Evolutionary conservation across 2,329 filamentous ascomycete genomes (phyloP).

Genomic region (Alternaria ethzedia): DNA sequence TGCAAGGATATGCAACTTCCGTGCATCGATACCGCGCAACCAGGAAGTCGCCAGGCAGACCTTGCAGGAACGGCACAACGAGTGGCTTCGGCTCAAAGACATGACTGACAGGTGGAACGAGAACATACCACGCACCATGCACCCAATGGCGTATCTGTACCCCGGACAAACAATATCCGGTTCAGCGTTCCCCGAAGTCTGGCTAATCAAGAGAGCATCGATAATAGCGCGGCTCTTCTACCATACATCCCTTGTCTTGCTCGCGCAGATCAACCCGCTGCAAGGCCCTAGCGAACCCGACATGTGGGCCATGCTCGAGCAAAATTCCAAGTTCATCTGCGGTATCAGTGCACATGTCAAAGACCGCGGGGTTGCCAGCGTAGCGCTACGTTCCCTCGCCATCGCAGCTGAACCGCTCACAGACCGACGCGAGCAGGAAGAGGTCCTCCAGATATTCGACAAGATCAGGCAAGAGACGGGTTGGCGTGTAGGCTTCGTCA

Average conservation of each 20-base stretch:
- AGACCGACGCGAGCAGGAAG: slow-evolving; percentile 74
- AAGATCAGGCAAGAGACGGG: slow-evolving; percentile 78
- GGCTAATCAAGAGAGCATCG: slow-evolving; percentile 82
- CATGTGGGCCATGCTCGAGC: slow-evolving; percentile 72
- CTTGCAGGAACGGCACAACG: slow-evolving; percentile 68
- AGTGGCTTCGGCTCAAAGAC: slow-evolving; percentile 82
- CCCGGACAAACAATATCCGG: slow-evolving; percentile 70
- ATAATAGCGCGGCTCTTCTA: slow-evolving; percentile 87
- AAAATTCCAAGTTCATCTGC: slow-evolving; percentile 84
- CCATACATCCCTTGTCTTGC: slow-evolving; percentile 81
- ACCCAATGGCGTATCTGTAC: slow-evolving; percentile 78
- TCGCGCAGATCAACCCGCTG: slow-evolving; percentile 80
- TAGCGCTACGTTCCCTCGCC: slow-evolving; percentile 79
- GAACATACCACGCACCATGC: slow-evolving; percentile 82
- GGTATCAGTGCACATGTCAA: slow-evolving; percentile 87
- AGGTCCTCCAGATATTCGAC: slow-evolving; percentile 78
- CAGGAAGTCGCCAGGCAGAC: slow-evolving; percentile 66
- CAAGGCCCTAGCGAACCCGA: slow-evolving; percentile 66
- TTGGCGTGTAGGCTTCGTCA: slow-evolving; percentile 77
- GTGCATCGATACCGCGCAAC: slow-evolving; percentile 69
- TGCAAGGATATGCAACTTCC: slow-evolving; percentile 85
- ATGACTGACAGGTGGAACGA: slow-evolving; percentile 84
- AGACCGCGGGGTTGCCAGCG: slow-evolving; percentile 77
- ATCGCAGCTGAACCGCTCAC: slow-evolving; percentile 78
- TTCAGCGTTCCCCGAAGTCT: slow-evolving; percentile 85